Evolutionary conservation across 2,329 filamentous ascomycete species (phyloP), one percentile per base, ranked within the genome.

Genomic region (Allantophomopsis cytisporea): DNA sequence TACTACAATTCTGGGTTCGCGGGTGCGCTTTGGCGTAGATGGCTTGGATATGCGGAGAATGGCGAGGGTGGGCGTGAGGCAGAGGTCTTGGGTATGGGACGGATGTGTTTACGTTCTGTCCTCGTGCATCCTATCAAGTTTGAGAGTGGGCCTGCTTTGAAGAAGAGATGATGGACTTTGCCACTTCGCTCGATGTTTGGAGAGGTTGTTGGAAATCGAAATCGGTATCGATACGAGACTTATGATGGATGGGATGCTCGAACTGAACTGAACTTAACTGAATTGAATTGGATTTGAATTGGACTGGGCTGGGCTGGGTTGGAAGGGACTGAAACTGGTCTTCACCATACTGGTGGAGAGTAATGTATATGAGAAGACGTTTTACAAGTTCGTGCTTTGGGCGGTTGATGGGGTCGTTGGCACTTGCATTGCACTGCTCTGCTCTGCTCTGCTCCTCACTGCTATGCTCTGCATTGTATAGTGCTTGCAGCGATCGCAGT

Each of bases 1-100:
- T 93, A 89, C 59, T 93, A 86, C 59, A 82, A 86, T 50, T 78
- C 78, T 16, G 72, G 78, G 37, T 93, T 91, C 52, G 77, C 83
- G 1, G 72, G 79, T 4, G 72, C 80, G n/a, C 54, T 93, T 47
- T 93, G 85, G 73, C 69, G 81, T 38, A 68, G 83, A 35, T 94
- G 86, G 86, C 60, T 91, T 35, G 71, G 71, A 1, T 75, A 71
- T 47, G 60, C 68, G 13, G 69, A 74, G 52, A 62, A 63, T 45
- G 69, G 68, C 18, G 59, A 47, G 34, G 66, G 71, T 23, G 72
- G 76, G 13, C 67, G 72, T 49, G 33, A 16, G 20, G 57, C 63
- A 45, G 49, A 54, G 30, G 47, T 57, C 5, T 52, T 52, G 13
- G 61, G 61, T 47, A 68, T 61, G 7, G 83, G 82, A 16, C 69